Percentiles rank a stretch among this genome's conserved stretches.
These are phyloP conservation scores for Coemansia sp. DNA, from an alignment of 192 early-diverging fungal genomes.

Conservation along the genomic window DNA sequence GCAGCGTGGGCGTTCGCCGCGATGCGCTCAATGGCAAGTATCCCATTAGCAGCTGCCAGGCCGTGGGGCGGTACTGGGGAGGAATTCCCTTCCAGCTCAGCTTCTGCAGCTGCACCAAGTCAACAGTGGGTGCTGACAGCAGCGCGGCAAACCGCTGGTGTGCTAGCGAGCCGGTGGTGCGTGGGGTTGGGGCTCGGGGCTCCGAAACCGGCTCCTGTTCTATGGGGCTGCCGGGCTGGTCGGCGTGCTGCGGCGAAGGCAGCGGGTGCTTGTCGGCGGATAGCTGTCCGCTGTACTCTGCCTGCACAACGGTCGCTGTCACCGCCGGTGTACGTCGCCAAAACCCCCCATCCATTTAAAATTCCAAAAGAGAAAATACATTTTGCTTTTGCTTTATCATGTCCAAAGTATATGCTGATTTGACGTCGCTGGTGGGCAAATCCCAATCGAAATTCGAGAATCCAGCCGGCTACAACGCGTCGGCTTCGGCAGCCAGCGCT, in stretches of 20 bases:
- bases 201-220: no score
- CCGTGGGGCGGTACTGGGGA: conserved; percentile 72
- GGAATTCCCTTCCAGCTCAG: conserved; percentile 95
- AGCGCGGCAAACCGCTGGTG: conserved; percentile 57
- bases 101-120: conserved; percentile 72
- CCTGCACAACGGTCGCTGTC: conserved; percentile 25
- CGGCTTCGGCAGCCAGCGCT: conserved; percentile 13
- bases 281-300: conserved; percentile 19
- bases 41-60: conserved; percentile 94
- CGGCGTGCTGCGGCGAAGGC: no score
- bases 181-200: no score
- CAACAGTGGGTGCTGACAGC: conserved; percentile 62
- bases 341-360: conserved; percentile 17
- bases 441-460: conserved; percentile 17
- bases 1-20: conserved; percentile 74
- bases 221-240: no score
- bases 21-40: conserved; percentile 90
- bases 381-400: conserved; percentile 1
- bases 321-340: conserved; percentile 41
- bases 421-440: conserved; percentile 31
- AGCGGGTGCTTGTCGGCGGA: background rate
- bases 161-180: background rate
- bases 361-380: background rate
- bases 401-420: conserved; percentile 36
- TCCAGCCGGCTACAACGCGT: conserved; percentile 33